Evolutionary conservation across 352 stramenopile genomes (phyloP).

Genomic region (Phytophthora foliorum): DNA sequence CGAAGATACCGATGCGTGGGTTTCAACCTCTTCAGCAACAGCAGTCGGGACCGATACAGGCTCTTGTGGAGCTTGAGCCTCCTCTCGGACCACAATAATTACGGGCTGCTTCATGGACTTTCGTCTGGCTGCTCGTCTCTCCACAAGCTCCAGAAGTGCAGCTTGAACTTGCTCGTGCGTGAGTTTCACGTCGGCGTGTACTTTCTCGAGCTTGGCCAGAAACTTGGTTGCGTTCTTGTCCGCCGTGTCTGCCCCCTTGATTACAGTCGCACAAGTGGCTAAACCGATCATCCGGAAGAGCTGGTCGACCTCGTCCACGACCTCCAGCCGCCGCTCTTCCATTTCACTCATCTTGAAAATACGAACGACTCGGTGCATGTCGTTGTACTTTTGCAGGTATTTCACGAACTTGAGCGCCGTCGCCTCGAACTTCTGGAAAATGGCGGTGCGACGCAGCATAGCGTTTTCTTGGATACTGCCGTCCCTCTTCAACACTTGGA

Average conservation of each 20-base stretch:
- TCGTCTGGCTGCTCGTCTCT: background rate
- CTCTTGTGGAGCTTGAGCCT: background rate
- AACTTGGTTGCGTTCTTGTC: slow-evolving; percentile 14
- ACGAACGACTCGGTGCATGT: slow-evolving; percentile 24
- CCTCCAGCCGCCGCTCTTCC: slow-evolving; percentile 34
- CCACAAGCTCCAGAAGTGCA: slow-evolving; percentile 2
- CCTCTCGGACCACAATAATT: background rate
- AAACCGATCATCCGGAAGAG: slow-evolving; percentile 43
- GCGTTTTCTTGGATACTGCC: slow-evolving; percentile 15
- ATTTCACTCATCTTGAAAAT: slow-evolving; percentile 28
- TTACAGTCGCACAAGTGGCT: slow-evolving; percentile 21
- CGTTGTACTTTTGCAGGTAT: slow-evolving; percentile 31
- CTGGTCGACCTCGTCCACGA: slow-evolving; percentile 44
- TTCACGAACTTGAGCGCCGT: slow-evolving; percentile 12
- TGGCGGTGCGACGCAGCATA: slow-evolving; percentile 11
- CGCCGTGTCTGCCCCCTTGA: slow-evolving; percentile 12
- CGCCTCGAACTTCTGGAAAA: slow-evolving; percentile 16
- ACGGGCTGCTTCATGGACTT: background rate
- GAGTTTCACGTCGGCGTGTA: slow-evolving; percentile 23
- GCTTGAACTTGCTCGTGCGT: slow-evolving; percentile 24
- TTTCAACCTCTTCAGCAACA: too few species aligned
- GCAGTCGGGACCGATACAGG: background rate
- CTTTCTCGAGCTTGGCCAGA: slow-evolving; percentile 22
- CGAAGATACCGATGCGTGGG: background rate
- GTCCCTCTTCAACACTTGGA: slow-evolving; percentile 14